Conservation (phyloP, 2,329 filamentous ascomycete genomes). For the Exserohilum rostratum region DNA sequence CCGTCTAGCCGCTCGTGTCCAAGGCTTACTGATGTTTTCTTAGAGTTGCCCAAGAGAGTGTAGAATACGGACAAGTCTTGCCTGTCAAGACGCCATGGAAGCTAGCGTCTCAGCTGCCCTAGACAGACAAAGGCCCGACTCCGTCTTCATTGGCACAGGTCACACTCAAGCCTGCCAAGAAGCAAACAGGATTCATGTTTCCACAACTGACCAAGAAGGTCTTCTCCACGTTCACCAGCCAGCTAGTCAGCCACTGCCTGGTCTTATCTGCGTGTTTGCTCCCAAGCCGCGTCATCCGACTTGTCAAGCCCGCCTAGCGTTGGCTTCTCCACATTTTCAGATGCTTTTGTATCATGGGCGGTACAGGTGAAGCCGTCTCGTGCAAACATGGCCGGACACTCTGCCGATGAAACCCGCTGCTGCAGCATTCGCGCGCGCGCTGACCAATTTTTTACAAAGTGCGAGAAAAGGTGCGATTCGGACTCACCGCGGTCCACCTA, state of each 20-base stretch:
- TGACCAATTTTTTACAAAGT: background rate
- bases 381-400: background rate
- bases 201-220: slow-evolving; percentile 35
- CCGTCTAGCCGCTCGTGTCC: background rate
- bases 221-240: slow-evolving; percentile 22
- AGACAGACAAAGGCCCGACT: slow-evolving; percentile 42
- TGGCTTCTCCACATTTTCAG: slow-evolving; percentile 16
- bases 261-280: slow-evolving; percentile 27
- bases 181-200: slow-evolving; percentile 40
- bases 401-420: background rate
- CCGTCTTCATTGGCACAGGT: slow-evolving; percentile 37
- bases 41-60: slow-evolving; percentile 25
- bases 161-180: slow-evolving; percentile 44
- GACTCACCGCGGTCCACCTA: slow-evolving; percentile 22
- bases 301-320: slow-evolving; percentile 19
- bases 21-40: slow-evolving; percentile 13
- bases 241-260: slow-evolving; percentile 11
- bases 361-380: background rate
- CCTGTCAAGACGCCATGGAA: slow-evolving; percentile 22
- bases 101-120: slow-evolving; percentile 39
- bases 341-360: slow-evolving; percentile 1
- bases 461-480: slow-evolving; percentile 1
- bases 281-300: slow-evolving; percentile 42
- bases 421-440: background rate
- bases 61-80: slow-evolving; percentile 19